Evolutionary conservation across 139 green algal species (phyloP), one percentile per base, ranked within the genome.

Genomic region (Picochlorum sp.): DNA sequence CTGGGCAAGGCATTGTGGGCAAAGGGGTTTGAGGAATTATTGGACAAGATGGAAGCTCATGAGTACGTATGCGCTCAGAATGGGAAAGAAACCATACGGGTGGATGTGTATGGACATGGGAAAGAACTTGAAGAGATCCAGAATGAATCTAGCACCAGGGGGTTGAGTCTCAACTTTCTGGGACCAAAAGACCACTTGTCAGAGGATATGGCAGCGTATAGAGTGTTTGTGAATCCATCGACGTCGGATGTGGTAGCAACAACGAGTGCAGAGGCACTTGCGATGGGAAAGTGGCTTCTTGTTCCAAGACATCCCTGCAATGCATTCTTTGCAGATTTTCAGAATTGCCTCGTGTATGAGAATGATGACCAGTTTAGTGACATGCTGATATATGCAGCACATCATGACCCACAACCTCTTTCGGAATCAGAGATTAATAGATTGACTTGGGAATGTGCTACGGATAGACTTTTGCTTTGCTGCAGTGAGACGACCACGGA

Each of bases 271-370:
- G 91, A 97, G 74, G 91, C 91, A n/a, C 79, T 97, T 56, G 91
- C 91, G 18, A 96, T 97, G 90, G 91, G 91, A 64, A 96, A 96
- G 76, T 96, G 84, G 60, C 76, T 96, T 32, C 71, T 97, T 56
- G 88, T 85, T 57, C 81, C 89, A 8, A 77, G 90, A 41, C 89
- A 96, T 76, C 90, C 91, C 13, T 87, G 72, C 58, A 97, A 97
- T 78, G 73, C 73, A 13, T 97, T 97, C 76, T 96, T 96, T 69
- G 30, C 62, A 21, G n/a, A 62, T 51, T 96, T 95, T 72, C 58
- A 69, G 56, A 96, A 95, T 74, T 93, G 85, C 77, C 79, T 92
- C 24, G 82, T 83, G 16, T 96, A 95, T 83, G 75, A 74, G 20
- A 80, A 66, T 13, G 71, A 66, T 11, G 82, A 91, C 46, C 87